Evolutionary conservation across 768 basidiomycete species (phyloP).

Genomic region (Favolaschia claudopus): DNA sequence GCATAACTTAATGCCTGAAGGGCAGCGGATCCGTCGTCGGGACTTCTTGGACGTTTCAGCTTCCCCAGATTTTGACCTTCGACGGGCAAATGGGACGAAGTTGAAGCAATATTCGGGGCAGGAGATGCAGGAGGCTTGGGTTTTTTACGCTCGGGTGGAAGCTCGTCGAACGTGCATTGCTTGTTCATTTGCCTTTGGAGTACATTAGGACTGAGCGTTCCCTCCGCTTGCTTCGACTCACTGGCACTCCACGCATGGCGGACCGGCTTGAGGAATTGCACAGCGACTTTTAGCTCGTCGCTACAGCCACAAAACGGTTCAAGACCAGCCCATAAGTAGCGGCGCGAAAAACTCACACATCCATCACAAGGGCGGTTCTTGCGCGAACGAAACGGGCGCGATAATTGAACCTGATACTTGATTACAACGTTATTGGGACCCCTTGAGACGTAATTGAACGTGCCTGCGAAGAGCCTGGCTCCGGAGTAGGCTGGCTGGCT

Average conservation of each 20-base stretch:
- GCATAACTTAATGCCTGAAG: conserved; percentile 28
- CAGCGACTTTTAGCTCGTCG: conserved; percentile 30
- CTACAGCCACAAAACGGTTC: neutral
- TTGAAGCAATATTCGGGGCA: neutral
- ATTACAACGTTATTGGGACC: neutral
- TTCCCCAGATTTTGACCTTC: conserved; percentile 8
- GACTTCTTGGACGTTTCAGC: conserved; percentile 24
- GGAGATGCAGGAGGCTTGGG: conserved; percentile 9
- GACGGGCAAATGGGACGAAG: conserved; percentile 8
- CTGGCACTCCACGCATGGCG: conserved; percentile 32
- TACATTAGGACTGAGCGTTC: neutral
- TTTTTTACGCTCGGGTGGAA: conserved; percentile 30
- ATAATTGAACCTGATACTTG: conserved; percentile 6
- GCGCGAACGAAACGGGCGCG: conserved; percentile 27
- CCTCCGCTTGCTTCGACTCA: conserved; percentile 7
- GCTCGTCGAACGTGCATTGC: conserved; percentile 30
- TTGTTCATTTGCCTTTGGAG: conserved; percentile 26
- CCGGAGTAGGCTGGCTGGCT: conserved; percentile 14
- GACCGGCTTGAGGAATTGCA: conserved; percentile 25
- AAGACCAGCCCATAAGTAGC: neutral
- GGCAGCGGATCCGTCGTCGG: conserved; percentile 25
- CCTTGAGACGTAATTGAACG: neutral
- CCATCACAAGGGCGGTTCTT: conserved; percentile 29
- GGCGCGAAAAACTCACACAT: conserved; percentile 12
- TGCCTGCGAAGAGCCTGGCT: neutral